These are phyloP conservation scores for Monilinia polystroma DNA, from an alignment of 2,329 filamentous ascomycete species.

Conservation along the genomic window DNA sequence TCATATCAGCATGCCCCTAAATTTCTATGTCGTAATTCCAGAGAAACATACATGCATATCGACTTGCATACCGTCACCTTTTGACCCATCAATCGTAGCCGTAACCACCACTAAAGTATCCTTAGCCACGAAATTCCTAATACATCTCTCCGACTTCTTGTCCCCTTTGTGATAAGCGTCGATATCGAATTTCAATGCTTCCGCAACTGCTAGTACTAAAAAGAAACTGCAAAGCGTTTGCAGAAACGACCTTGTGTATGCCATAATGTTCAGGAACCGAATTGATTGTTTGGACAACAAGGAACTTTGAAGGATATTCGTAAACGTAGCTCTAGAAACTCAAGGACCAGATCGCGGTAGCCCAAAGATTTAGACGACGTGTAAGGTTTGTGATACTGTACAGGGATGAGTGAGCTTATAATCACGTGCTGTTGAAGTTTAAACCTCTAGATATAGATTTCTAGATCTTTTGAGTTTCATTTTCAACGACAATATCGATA, in stretches of 20 bases:
- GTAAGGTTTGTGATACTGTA: constrained; percentile 27
- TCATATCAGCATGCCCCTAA: constrained; percentile 7
- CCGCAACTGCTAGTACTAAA: constrained; percentile 53
- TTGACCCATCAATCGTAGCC: constrained; percentile 77
- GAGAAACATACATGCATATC: constrained; percentile 79
- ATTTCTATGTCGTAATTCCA: constrained; percentile 7
- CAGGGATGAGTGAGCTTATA: constrained; percentile 25
- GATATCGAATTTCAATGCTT: constrained; percentile 92
- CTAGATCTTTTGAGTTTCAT: constrained; percentile 24
- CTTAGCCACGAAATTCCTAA: constrained; percentile 90
- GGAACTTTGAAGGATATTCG: not conserved
- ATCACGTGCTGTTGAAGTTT: constrained; percentile 25
- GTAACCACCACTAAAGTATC: constrained; percentile 96
- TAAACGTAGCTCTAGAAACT: constrained; percentile 28
- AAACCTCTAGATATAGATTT: constrained; percentile 20
- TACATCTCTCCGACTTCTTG: constrained; percentile 76
- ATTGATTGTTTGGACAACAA: constrained; percentile 4
- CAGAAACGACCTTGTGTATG: constrained; percentile 52
- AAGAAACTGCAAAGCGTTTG: constrained; percentile 59
- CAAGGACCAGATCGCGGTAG: constrained; percentile 15
- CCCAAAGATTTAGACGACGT: constrained; percentile 31
- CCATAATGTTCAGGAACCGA: constrained; percentile 45
- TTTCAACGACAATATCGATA: constrained; percentile 12
- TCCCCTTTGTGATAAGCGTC: constrained; percentile 64
- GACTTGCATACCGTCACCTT: constrained; percentile 87